These are phyloP conservation scores for Chrysoporthe austroafricana DNA, from an alignment of 2,329 filamentous ascomycete species.

Conservation along the genomic window DNA sequence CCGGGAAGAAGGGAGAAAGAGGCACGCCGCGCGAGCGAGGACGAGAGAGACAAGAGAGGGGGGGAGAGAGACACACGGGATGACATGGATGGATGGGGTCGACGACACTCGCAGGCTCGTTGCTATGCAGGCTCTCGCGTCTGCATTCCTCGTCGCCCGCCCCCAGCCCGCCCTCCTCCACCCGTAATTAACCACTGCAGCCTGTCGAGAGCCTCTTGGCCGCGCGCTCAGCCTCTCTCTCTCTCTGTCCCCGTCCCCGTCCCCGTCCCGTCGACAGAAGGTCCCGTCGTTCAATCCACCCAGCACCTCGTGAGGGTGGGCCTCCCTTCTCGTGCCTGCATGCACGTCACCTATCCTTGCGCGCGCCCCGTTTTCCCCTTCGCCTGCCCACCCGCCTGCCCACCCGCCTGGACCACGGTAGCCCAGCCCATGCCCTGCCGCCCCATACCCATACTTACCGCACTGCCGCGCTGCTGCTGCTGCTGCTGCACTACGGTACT, in stretches of 20 bases:
- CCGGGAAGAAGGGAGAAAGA: background rate
- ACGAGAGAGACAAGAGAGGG: background rate
- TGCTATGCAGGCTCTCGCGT: constrained; percentile 2
- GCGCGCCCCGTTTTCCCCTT: background rate
- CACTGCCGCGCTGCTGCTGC: too few species aligned
- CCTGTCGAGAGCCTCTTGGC: background rate
- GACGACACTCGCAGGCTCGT: background rate
- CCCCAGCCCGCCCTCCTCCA: background rate
- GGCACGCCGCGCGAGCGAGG: background rate
- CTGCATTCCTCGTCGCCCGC: constrained; percentile 3
- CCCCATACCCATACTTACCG: too few species aligned
- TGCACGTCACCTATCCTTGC: constrained; percentile 11
- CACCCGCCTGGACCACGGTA: background rate
- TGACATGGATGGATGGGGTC: background rate
- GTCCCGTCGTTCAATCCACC: background rate
- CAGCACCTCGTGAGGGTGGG: constrained; percentile 1
- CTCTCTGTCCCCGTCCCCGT: too few species aligned
- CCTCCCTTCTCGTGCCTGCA: constrained; percentile 1
- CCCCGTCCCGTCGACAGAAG: too few species aligned
- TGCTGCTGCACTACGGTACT: too few species aligned
- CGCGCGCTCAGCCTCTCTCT: constrained; percentile 1
- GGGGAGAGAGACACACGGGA: constrained; percentile 1
- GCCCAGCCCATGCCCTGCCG: too few species aligned
- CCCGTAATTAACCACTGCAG: background rate
- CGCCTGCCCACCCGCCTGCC: too few species aligned